These are phyloP conservation scores for Blastocystis sp. DNA, from an alignment of 352 stramenopile genomes.

Conservation along the genomic window DNA sequence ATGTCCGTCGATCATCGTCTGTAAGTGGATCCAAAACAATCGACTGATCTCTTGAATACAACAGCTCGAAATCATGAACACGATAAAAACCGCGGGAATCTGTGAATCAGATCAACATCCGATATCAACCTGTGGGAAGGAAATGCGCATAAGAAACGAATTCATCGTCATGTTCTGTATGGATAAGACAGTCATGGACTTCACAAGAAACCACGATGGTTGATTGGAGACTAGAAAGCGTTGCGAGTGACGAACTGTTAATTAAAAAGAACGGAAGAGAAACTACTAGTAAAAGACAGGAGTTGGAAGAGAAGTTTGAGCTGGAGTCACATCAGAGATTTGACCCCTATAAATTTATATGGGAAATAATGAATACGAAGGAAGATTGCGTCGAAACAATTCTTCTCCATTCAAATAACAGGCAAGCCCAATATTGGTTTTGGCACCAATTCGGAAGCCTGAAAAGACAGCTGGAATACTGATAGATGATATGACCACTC, in stretches of 20 bases:
- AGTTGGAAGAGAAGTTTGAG: not conserved
- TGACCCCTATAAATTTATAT: not conserved
- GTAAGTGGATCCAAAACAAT: not conserved
- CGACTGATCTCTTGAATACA: not conserved
- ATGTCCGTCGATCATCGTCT: conserved; percentile 21
- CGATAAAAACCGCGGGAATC: not conserved
- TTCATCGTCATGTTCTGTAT: not conserved
- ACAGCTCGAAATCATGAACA: not conserved
- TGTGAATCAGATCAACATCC: no score
- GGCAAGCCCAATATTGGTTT: not conserved
- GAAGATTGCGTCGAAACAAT: conserved; percentile 37
- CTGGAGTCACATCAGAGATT: not conserved
- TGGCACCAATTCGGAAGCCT: not conserved
- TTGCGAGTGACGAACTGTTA: not conserved
- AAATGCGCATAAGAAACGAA: not conserved
- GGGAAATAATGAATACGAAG: not conserved
- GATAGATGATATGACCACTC: not conserved
- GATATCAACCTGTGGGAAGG: not conserved
- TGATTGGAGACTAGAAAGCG: not conserved
- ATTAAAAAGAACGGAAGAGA: not conserved
- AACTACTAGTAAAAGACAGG: not conserved
- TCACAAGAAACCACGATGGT: not conserved
- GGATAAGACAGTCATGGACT: not conserved
- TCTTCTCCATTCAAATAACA: conserved; percentile 50
- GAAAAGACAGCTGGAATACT: not conserved